phyloP scores from a whole-genome alignment of 768 basidiomycete species.

The Mycena vitilis region DNA sequence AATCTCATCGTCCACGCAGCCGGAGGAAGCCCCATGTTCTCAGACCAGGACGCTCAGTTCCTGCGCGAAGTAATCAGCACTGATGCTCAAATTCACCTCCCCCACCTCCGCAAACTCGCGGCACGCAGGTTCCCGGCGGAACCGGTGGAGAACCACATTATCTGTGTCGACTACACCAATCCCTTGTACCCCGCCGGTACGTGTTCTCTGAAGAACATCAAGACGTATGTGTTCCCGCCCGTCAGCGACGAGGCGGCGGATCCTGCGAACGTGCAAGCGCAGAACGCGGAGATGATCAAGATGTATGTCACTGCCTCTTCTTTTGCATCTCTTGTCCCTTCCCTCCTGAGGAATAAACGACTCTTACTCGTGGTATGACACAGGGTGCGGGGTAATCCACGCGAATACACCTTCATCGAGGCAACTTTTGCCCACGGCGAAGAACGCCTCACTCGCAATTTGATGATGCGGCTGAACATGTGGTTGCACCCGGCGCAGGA shows the following conservation, averaged over 20 bases:
- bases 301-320: slow-evolving; percentile 5
- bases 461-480: slow-evolving; percentile 17
- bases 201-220: slow-evolving; percentile 29
- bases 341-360: no score
- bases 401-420: slow-evolving; percentile 24
- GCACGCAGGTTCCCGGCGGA: slow-evolving; percentile 17
- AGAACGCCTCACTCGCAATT: slow-evolving; percentile 19
- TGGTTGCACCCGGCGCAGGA: not conserved
- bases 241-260: slow-evolving; percentile 16
- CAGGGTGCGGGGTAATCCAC: slow-evolving; percentile 26
- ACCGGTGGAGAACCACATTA: slow-evolving; percentile 18
- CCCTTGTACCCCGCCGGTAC: slow-evolving; percentile 28
- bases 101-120: slow-evolving; percentile 15
- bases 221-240: slow-evolving; percentile 28
- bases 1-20: not conserved
- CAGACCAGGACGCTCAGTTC: slow-evolving; percentile 15
- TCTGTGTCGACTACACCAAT: slow-evolving; percentile 32
- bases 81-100: slow-evolving; percentile 12
- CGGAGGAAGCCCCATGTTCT: not conserved
- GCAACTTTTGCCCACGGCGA: slow-evolving; percentile 20
- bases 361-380: no score
- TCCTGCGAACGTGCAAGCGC: slow-evolving; percentile 19
- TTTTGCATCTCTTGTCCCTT: no score
- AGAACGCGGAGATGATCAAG: slow-evolving; percentile 31
- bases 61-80: slow-evolving; percentile 16